These are phyloP conservation scores for Cladosporium sp. DNA, from an alignment of 2,329 filamentous ascomycete genomes.

Conservation along the genomic window DNA sequence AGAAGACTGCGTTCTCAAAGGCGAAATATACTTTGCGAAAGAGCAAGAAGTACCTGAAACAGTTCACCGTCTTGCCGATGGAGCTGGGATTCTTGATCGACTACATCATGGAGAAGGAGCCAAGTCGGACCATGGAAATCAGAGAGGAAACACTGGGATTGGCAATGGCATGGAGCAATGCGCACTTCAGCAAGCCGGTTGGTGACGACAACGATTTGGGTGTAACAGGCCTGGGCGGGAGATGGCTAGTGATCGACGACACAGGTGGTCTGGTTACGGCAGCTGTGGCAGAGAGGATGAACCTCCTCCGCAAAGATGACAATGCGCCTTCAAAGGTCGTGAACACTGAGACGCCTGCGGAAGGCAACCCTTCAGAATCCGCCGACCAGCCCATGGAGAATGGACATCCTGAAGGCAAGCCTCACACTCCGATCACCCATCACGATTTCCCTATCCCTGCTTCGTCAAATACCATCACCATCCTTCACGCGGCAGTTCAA, in stretches of 20 bases:
- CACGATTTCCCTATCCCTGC: conserved; percentile 57
- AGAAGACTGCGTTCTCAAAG: conserved; percentile 90
- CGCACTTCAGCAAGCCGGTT: conserved; percentile 60
- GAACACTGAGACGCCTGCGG: conserved; percentile 11
- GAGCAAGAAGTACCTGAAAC: conserved; percentile 84
- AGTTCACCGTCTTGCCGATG: conserved; percentile 80
- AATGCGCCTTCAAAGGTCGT: conserved; percentile 11
- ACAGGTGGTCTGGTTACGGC: conserved; percentile 79
- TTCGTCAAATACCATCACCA: conserved; percentile 69
- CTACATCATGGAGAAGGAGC: conserved; percentile 77
- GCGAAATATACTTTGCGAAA: conserved; percentile 96
- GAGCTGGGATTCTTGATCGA: conserved; percentile 73
- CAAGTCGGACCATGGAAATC: conserved; percentile 77
- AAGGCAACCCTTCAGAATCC: conserved; percentile 31
- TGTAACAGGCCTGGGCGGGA: conserved; percentile 45
- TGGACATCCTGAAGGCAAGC: conserved; percentile 1
- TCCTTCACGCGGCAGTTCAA: conserved; percentile 78
- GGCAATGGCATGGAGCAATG: conserved; percentile 83
- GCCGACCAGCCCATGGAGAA: conserved; percentile 7
- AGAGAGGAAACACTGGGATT: conserved; percentile 79
- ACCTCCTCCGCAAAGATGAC: conserved; percentile 55
- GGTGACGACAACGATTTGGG: conserved; percentile 13
- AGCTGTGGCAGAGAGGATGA: conserved; percentile 84
- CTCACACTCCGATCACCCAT: conserved; percentile 27
- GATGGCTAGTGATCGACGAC: conserved; percentile 84